A percentile compares a stretch with the other conserved stretches of the same genome.
phyloP scores from a whole-genome alignment of 768 basidiomycete species.

The Austroboletus eburneus region DNA sequence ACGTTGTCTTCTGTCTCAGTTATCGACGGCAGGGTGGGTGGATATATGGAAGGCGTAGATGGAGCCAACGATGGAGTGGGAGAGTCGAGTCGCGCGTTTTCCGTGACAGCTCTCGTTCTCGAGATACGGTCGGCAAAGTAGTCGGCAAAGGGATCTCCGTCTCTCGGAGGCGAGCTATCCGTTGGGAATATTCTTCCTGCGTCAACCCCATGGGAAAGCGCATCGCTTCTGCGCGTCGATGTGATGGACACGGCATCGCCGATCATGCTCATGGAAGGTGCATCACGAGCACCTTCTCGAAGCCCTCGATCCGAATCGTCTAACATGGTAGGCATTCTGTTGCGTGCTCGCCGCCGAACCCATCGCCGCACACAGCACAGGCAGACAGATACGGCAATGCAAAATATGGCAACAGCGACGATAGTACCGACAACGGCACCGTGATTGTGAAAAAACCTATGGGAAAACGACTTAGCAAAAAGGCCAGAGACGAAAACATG shows the following conservation, averaged over 20 bases:
- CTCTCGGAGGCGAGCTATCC: neutral
- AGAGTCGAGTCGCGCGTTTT: constrained; percentile 11
- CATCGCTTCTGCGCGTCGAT: constrained; percentile 2
- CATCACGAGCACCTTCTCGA: constrained; percentile 34
- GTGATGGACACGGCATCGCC: constrained; percentile 13
- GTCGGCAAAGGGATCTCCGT: constrained; percentile 1
- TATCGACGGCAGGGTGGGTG: constrained; percentile 38
- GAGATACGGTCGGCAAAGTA: constrained; percentile 11
- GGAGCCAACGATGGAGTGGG: constrained; percentile 30
- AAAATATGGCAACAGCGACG: constrained; percentile 56
- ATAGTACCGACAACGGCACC: constrained; percentile 75
- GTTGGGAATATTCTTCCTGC: neutral
- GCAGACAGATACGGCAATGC: constrained; percentile 43
- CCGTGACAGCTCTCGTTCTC: constrained; percentile 19
- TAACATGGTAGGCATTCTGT: constrained; percentile 35
- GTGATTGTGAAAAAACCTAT: constrained; percentile 61
- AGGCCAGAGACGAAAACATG: neutral
- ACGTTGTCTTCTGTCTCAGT: constrained; percentile 15
- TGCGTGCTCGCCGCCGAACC: constrained; percentile 36
- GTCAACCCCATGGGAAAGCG: neutral
- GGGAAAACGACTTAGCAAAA: constrained; percentile 4
- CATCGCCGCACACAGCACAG: constrained; percentile 38
- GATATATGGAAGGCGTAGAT: constrained; percentile 51
- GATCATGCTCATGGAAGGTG: constrained; percentile 3
- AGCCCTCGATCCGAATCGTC: constrained; percentile 12